phyloP scores from a whole-genome alignment of 495 filamentous ascomycete species.

The Staphylotrichum longicolle region DNA sequence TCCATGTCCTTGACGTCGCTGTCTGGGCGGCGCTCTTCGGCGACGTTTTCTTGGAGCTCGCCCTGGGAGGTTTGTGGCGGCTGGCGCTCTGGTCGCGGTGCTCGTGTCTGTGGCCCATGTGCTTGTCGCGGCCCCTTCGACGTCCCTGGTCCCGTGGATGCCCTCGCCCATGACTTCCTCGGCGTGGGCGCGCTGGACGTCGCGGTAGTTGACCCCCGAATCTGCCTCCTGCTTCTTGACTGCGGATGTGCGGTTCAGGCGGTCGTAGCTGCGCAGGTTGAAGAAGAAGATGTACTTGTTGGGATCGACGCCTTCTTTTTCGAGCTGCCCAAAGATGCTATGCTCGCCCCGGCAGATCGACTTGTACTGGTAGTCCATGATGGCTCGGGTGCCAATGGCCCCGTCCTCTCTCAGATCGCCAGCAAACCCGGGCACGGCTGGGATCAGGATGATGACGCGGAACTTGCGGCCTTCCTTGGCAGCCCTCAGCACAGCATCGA shows the following conservation, averaged over 20 bases:
- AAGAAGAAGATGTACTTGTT: slow-evolving; percentile 83
- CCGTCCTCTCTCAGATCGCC: slow-evolving; percentile 81
- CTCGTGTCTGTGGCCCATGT: slow-evolving; percentile 42
- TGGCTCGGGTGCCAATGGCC: slow-evolving; percentile 82
- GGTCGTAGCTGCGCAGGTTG: slow-evolving; percentile 86
- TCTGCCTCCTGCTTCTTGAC: slow-evolving; percentile 69
- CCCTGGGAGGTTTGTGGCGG: slow-evolving; percentile 36
- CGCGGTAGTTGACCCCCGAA: slow-evolving; percentile 77
- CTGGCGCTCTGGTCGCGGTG: slow-evolving; percentile 38
- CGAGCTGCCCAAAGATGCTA: slow-evolving; percentile 79
- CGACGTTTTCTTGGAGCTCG: slow-evolving; percentile 40
- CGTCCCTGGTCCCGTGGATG: slow-evolving; percentile 59
- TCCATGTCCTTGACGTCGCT: slow-evolving; percentile 45
- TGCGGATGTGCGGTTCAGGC: slow-evolving; percentile 73
- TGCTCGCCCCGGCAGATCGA: slow-evolving; percentile 87
- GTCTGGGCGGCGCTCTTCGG: slow-evolving; percentile 58
- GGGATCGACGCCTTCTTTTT: slow-evolving; percentile 76
- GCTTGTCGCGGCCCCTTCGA: slow-evolving; percentile 38
- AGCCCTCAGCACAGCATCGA: slow-evolving; percentile 81
- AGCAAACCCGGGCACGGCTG: slow-evolving; percentile 89
- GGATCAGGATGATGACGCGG: slow-evolving; percentile 83
- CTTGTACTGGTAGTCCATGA: slow-evolving; percentile 99
- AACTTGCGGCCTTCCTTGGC: slow-evolving; percentile 86
- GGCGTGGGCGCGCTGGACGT: slow-evolving; percentile 80
- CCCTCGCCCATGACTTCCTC: slow-evolving; percentile 79